A percentile compares a stretch with the other conserved stretches of the same genome.
Conservation (phyloP, 306 rosid species). For the Sphenostylis stenocarpa region DNA sequence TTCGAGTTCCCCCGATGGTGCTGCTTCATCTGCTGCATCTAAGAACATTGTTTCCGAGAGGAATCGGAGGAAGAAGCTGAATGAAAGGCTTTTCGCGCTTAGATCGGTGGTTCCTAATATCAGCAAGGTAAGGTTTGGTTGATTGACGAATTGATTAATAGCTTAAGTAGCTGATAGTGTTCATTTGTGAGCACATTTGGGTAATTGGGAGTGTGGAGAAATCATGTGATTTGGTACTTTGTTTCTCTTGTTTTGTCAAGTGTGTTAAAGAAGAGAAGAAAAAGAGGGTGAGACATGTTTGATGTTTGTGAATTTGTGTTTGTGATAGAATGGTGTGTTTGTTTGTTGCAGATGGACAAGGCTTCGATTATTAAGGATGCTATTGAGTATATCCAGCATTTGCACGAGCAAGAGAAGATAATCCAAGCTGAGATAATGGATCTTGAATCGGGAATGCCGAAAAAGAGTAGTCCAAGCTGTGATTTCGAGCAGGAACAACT, state of each 20-base stretch:
- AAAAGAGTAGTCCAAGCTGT: slow-evolving; percentile 31
- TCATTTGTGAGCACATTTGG: slow-evolving; percentile 2
- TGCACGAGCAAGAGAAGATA: slow-evolving; percentile 76
- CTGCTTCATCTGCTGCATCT: slow-evolving; percentile 74
- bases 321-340: not conserved
- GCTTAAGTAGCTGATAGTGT: not conserved
- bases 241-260: not conserved
- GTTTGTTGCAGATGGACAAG: slow-evolving; percentile 79
- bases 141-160: not conserved
- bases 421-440: slow-evolving; percentile 74
- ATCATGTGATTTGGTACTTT: not conserved
- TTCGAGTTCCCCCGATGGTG: slow-evolving; percentile 95
- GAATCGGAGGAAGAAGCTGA: slow-evolving; percentile 88
- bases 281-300: too few relatives aligned
- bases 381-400: slow-evolving; percentile 70
- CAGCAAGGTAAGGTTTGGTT: slow-evolving; percentile 59
- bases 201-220: not conserved
- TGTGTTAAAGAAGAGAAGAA: too few relatives aligned
- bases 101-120: slow-evolving; percentile 96
- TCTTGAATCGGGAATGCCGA: slow-evolving; percentile 67
- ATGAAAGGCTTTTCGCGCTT: slow-evolving; percentile 87
- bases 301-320: not conserved
- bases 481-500: slow-evolving; percentile 54
- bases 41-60: slow-evolving; percentile 94
- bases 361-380: slow-evolving; percentile 97